Percentiles rank a stretch among this genome's conserved stretches.
Evolutionary conservation across 140 eudicot genomes (phyloP).

Genomic region (Oenanthe javanica): DNA sequence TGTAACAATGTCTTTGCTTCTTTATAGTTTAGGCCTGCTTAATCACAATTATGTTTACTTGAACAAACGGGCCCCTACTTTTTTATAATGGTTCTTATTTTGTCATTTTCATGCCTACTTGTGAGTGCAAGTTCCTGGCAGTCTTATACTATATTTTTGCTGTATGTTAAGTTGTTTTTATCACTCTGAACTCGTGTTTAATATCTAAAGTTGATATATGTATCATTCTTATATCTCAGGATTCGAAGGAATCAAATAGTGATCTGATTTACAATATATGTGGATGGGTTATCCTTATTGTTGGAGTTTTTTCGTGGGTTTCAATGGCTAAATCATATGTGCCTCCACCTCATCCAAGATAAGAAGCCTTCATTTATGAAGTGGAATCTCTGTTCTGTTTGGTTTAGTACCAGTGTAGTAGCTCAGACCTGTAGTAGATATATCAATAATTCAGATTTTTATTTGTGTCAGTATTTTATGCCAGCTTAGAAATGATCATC

Average conservation of each 20-base stretch:
- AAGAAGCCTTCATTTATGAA: neutral
- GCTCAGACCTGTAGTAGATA: neutral
- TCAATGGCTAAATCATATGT: constrained; percentile 39
- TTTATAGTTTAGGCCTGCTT: neutral
- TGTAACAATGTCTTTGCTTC: neutral
- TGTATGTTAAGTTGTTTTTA: neutral
- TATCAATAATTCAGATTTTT: neutral
- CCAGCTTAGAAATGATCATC: neutral
- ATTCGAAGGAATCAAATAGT: constrained; percentile 22
- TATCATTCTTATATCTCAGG: constrained; percentile 17
- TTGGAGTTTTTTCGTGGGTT: constrained; percentile 37
- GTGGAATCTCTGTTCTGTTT: neutral
- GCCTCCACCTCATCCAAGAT: constrained; percentile 35
- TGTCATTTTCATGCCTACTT: neutral
- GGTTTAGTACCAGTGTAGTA: neutral
- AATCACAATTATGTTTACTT: neutral
- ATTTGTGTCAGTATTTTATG: neutral
- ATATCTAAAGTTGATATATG: neutral
- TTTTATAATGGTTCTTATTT: neutral
- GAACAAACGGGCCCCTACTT: neutral
- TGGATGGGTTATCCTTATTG: constrained; percentile 53
- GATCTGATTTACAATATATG: constrained; percentile 42
- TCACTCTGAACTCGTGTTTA: neutral
- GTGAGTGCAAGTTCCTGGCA: neutral
- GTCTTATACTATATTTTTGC: neutral